These are phyloP conservation scores for Drechslerella dactyloides DNA, from an alignment of 2,329 filamentous ascomycete species.

Conservation along the genomic window DNA sequence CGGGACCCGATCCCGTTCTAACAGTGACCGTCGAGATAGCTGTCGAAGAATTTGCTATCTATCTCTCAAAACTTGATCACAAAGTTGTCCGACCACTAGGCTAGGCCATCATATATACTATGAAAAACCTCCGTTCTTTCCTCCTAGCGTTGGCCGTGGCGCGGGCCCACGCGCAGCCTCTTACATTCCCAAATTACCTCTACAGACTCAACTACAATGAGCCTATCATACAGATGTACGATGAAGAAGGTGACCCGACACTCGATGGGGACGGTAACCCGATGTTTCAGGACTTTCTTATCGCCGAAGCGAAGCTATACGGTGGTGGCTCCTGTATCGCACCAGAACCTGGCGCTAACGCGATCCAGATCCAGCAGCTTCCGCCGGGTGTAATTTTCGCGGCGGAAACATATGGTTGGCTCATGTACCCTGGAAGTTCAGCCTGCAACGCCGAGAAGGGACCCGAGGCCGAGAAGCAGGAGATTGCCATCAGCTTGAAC, in stretches of 20 bases:
- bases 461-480: neutral
- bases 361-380: constrained; percentile 9
- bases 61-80: no score
- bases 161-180: neutral
- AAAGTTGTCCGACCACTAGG: no score
- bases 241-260: constrained; percentile 1
- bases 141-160: neutral
- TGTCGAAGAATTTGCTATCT: no score
- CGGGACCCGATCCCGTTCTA: no score
- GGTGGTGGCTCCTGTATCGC: constrained; percentile 15
- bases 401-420: constrained; percentile 21
- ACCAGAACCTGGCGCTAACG: constrained; percentile 17
- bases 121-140: constrained; percentile 11
- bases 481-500: constrained; percentile 11
- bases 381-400: neutral
- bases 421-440: constrained; percentile 28
- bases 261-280: neutral
- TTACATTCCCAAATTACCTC: constrained; percentile 14
- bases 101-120: neutral
- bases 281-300: neutral
- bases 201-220: constrained; percentile 25
- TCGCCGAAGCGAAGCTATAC: constrained; percentile 15
- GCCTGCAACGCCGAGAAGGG: constrained; percentile 17
- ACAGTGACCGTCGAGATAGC: no score
- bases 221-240: constrained; percentile 11